A percentile compares a stretch with the other conserved stretches of the same genome.
These are phyloP conservation scores for Achaetomium macrosporum DNA, from an alignment of 2,329 filamentous ascomycete species.

Conservation along the genomic window DNA sequence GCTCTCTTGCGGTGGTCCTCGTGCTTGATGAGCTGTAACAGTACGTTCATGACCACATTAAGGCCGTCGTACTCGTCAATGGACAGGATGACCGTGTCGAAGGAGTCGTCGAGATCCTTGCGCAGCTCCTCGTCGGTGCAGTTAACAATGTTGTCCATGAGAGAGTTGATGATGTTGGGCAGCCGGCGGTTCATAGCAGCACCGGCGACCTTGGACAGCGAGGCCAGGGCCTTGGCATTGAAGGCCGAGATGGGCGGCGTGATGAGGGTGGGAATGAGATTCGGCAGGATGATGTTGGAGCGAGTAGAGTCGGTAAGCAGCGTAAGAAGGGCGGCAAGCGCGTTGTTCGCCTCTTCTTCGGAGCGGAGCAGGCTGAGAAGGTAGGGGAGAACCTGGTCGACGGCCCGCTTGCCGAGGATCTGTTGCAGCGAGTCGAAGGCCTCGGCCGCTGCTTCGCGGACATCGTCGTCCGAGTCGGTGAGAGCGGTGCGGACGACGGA, in stretches of 20 bases:
- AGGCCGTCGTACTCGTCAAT: conserved; percentile 95
- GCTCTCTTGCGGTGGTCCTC: conserved; percentile 84
- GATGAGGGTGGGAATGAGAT: conserved; percentile 88
- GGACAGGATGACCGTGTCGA: conserved; percentile 84
- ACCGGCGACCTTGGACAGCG: conserved; percentile 84
- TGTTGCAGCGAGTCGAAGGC: conserved; percentile 94
- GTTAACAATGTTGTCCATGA: conserved; percentile 87
- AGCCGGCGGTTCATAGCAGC: conserved; percentile 85
- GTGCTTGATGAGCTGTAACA: conserved; percentile 82
- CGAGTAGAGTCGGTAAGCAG: conserved; percentile 88
- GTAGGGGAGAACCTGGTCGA: conserved; percentile 91
- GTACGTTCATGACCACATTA: conserved; percentile 91
- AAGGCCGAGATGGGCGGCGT: conserved; percentile 87
- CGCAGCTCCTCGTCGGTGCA: conserved; percentile 68
- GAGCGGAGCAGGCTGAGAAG: conserved; percentile 83
- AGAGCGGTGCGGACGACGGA: conserved; percentile 89
- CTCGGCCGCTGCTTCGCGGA: conserved; percentile 91
- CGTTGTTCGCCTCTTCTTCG: conserved; percentile 84
- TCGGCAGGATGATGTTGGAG: conserved; percentile 94
- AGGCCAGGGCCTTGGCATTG: conserved; percentile 90
- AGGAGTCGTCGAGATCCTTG: conserved; percentile 68
- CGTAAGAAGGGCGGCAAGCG: conserved; percentile 84
- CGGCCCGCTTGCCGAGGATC: conserved; percentile 85
- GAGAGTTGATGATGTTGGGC: conserved; percentile 82
- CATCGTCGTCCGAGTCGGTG: conserved; percentile 82